A percentile compares a stretch with the other conserved stretches of the same genome.
phyloP scores from a whole-genome alignment of 2,329 filamentous ascomycete species.

The Pseudocercospora cruenta region DNA sequence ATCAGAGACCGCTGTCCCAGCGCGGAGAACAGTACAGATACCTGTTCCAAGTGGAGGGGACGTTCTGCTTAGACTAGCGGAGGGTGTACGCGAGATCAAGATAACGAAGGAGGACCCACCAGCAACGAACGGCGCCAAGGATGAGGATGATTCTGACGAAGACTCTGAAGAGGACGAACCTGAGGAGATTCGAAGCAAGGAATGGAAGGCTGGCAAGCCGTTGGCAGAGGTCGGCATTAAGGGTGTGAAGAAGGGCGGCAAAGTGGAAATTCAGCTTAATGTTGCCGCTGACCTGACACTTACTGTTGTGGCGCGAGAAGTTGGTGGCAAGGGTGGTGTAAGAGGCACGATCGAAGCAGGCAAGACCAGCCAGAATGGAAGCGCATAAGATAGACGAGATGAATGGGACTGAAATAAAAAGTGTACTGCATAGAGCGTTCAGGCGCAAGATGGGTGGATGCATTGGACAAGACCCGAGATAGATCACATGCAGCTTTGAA shows the following conservation, averaged over 20 bases:
- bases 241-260: slow-evolving; percentile 81
- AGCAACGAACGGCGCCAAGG: slow-evolving; percentile 59
- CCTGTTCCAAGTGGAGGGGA: slow-evolving; percentile 78
- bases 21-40: slow-evolving; percentile 81
- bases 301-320: slow-evolving; percentile 79
- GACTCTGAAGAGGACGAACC: slow-evolving; percentile 72
- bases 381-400: slow-evolving; percentile 13
- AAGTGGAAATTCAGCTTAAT: slow-evolving; percentile 93
- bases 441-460: background rate
- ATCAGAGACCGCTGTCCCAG: slow-evolving; percentile 86
- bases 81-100: slow-evolving; percentile 90
- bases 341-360: slow-evolving; percentile 60
- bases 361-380: slow-evolving; percentile 29
- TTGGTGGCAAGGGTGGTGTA: slow-evolving; percentile 84
- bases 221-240: slow-evolving; percentile 85
- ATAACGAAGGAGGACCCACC: slow-evolving; percentile 83
- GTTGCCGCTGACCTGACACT: slow-evolving; percentile 78
- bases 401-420: slow-evolving; percentile 5
- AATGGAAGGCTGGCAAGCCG: slow-evolving; percentile 83
- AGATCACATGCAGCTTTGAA: background rate
- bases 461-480: background rate
- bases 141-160: slow-evolving; percentile 62
- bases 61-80: slow-evolving; percentile 83
- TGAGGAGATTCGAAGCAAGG: slow-evolving; percentile 84
- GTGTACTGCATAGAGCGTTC: slow-evolving; percentile 13